Percentiles rank a stretch among this genome's conserved stretches.
phyloP scores from a whole-genome alignment of 306 rosid genomes.

The Rosa persica region DNA sequence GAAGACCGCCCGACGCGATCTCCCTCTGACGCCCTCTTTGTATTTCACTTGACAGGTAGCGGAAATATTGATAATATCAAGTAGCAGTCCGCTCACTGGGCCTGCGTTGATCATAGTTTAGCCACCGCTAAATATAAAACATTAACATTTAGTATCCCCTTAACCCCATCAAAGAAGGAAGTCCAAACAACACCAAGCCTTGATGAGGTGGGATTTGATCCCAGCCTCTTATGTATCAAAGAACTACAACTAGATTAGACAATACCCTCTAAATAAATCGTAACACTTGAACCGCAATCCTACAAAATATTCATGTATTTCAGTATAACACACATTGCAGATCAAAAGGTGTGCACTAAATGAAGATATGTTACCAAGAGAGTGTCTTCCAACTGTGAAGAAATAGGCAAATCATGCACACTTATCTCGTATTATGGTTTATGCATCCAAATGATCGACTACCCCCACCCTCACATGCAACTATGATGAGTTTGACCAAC shows the following conservation, averaged over 20 bases:
- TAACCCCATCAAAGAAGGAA: background rate
- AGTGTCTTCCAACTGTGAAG: background rate
- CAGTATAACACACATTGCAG: background rate
- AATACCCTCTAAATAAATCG: background rate
- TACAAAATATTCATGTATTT: background rate
- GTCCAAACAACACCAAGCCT: background rate
- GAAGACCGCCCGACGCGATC: no score
- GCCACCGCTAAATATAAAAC: no score
- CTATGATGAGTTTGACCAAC: background rate
- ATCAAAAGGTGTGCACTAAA: background rate
- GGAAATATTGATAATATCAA: no score
- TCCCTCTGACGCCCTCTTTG: no score
- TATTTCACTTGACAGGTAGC: no score
- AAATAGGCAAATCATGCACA: background rate
- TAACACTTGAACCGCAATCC: conserved; percentile 1
- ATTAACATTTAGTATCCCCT: background rate
- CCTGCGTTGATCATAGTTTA: no score
- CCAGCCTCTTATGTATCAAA: background rate
- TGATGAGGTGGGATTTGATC: background rate
- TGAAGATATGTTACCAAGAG: background rate
- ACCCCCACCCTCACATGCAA: background rate
- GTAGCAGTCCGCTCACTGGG: no score
- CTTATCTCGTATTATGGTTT: background rate
- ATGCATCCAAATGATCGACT: background rate
- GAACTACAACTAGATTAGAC: background rate